Percentiles rank a stretch among this genome's conserved stretches.
These are phyloP conservation scores for Asclepias syriaca DNA, from an alignment of 257 asterid species.

Conservation along the genomic window DNA sequence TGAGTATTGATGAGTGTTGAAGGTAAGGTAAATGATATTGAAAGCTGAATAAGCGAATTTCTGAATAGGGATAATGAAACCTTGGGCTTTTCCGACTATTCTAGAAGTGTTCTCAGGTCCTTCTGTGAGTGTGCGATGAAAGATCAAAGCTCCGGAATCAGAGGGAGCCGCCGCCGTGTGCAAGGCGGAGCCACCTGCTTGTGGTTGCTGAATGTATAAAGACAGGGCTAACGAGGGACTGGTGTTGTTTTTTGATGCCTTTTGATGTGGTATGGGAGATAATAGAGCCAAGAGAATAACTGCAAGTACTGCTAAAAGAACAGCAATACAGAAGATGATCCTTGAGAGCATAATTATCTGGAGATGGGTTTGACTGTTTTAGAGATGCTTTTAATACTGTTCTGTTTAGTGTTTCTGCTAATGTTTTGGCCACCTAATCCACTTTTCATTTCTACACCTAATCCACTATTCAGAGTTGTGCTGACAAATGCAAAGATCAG, in stretches of 20 bases:
- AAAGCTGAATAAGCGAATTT: slow-evolving; percentile 61
- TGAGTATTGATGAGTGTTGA: slow-evolving; percentile 35
- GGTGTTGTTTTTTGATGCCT: slow-evolving; percentile 12
- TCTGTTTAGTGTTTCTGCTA: slow-evolving; percentile 35
- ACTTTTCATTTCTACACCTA: slow-evolving; percentile 18
- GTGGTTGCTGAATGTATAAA: slow-evolving; percentile 67
- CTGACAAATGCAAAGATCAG: neutral
- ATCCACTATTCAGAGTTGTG: neutral
- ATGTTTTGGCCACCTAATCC: slow-evolving; percentile 59
- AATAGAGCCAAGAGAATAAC: slow-evolving; percentile 63
- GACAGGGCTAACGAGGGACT: slow-evolving; percentile 39
- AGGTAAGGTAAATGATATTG: slow-evolving; percentile 71
- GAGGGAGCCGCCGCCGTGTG: slow-evolving; percentile 25
- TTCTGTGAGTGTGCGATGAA: slow-evolving; percentile 55
- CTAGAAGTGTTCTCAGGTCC: slow-evolving; percentile 62
- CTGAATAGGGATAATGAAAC: slow-evolving; percentile 70
- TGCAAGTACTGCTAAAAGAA: slow-evolving; percentile 55
- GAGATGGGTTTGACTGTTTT: slow-evolving; percentile 9
- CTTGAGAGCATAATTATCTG: slow-evolving; percentile 39
- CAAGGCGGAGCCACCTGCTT: slow-evolving; percentile 14
- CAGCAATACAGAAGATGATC: slow-evolving; percentile 61
- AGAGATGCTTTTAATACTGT: slow-evolving; percentile 29
- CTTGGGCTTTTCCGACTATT: slow-evolving; percentile 68
- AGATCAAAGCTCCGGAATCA: slow-evolving; percentile 50
- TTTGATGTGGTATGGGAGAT: slow-evolving; percentile 54